These are phyloP conservation scores for Calvatia gigantea DNA, from an alignment of 768 basidiomycete genomes.

Conservation along the genomic window DNA sequence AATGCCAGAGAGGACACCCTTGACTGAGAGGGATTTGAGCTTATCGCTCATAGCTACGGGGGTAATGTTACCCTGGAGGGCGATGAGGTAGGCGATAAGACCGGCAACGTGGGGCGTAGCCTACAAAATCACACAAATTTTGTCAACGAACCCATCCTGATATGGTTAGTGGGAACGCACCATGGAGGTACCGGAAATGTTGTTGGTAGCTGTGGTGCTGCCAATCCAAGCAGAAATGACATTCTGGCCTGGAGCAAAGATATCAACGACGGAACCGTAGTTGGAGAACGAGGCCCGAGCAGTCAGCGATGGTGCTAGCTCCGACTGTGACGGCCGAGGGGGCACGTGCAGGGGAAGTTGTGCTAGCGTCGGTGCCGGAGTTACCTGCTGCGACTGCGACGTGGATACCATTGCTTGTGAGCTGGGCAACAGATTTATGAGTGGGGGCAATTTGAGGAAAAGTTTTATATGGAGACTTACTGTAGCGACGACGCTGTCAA, in stretches of 20 bases:
- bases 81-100: constrained; percentile 34
- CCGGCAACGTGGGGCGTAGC: constrained; percentile 35
- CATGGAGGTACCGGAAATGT: constrained; percentile 27
- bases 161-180: background rate
- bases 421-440: constrained; percentile 13
- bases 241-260: constrained; percentile 30
- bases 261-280: constrained; percentile 30
- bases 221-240: constrained; percentile 25
- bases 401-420: constrained; percentile 26
- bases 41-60: constrained; percentile 28
- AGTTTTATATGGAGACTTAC: constrained; percentile 8
- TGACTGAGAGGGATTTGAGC: constrained; percentile 24
- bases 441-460: no score
- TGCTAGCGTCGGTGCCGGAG: constrained; percentile 21
- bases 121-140: background rate
- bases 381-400: constrained; percentile 32
- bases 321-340: constrained; percentile 31
- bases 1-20: constrained; percentile 26
- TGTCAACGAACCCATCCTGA: background rate
- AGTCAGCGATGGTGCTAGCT: constrained; percentile 28
- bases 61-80: constrained; percentile 25
- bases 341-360: constrained; percentile 29
- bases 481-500: constrained; percentile 28
- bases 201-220: constrained; percentile 22
- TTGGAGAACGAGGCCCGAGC: constrained; percentile 31